These are phyloP conservation scores for Zygotorulaspora florentina DNA, from an alignment of 805 yeast species.

Conservation along the genomic window DNA sequence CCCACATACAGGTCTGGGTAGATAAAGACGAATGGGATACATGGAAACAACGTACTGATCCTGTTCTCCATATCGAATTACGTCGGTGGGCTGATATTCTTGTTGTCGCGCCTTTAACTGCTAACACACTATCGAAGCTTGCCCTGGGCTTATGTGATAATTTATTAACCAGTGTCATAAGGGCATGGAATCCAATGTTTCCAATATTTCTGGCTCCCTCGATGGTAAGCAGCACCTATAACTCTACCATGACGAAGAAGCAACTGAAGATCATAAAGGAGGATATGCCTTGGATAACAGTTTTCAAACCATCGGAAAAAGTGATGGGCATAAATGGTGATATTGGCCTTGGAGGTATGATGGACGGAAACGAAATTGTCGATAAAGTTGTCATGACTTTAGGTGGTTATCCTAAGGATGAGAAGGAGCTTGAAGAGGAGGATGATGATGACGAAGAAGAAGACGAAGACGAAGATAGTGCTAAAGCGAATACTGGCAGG, in stretches of 20 bases:
- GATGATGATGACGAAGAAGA: conserved; percentile 42
- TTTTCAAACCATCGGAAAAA: conserved; percentile 92
- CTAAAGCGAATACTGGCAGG: conserved; percentile 27
- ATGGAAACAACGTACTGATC: conserved; percentile 82
- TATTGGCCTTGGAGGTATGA: conserved; percentile 99
- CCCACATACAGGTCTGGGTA: conserved; percentile 82
- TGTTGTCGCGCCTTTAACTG: conserved; percentile 90
- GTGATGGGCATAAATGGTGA: conserved; percentile 92
- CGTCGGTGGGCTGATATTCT: conserved; percentile 96
- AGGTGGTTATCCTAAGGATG: conserved; percentile 56
- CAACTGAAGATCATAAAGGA: conserved; percentile 73
- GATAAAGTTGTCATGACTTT: conserved; percentile 74
- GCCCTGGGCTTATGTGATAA: conserved; percentile 92
- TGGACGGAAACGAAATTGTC: conserved; percentile 93
- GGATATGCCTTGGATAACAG: conserved; percentile 93
- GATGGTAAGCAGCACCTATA: conserved; percentile 90
- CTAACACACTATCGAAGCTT: conserved; percentile 86
- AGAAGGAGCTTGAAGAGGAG: conserved; percentile 46
- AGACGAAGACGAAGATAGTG: conserved; percentile 32
- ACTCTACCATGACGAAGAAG: conserved; percentile 79
- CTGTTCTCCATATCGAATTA: conserved; percentile 89
- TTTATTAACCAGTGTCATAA: conserved; percentile 77
- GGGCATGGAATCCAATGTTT: conserved; percentile 93
- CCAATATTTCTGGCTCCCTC: conserved; percentile 93
- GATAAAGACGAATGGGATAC: conserved; percentile 91